These are phyloP conservation scores for Cyberlindnera maritima DNA, from an alignment of 805 yeast species.

Conservation along the genomic window DNA sequence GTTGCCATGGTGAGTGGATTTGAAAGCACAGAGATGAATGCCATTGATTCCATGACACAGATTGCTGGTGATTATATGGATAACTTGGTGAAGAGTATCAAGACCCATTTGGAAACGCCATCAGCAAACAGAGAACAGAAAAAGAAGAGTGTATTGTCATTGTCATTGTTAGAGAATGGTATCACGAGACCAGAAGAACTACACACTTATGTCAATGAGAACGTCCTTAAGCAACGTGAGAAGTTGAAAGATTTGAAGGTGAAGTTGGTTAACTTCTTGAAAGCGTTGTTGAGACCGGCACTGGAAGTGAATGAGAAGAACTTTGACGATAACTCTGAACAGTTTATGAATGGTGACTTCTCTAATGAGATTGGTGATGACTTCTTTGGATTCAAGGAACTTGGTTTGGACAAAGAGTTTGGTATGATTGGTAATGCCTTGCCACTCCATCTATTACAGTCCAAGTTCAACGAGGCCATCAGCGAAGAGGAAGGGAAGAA, in stretches of 20 bases:
- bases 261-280: conserved; percentile 69
- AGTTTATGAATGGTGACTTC: conserved; percentile 92
- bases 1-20: conserved; percentile 90
- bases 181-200: conserved; percentile 74
- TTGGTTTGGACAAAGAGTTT: conserved; percentile 91
- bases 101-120: conserved; percentile 65
- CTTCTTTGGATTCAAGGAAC: conserved; percentile 93
- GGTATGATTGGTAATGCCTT: conserved; percentile 80
- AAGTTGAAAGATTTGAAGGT: conserved; percentile 66
- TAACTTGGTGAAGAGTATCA: conserved; percentile 69
- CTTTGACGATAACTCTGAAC: conserved; percentile 89
- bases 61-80: conserved; percentile 78
- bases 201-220: conserved; percentile 71
- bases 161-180: conserved; percentile 82
- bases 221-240: conserved; percentile 61
- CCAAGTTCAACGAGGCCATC: conserved; percentile 62
- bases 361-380: conserved; percentile 94
- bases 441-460: conserved; percentile 84
- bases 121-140: conserved; percentile 33
- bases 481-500: conserved; percentile 42
- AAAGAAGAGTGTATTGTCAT: conserved; percentile 48
- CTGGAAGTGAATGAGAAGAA: conserved; percentile 68
- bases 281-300: conserved; percentile 79
- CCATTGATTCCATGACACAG: conserved; percentile 77
- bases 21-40: conserved; percentile 76